Base-by-base conservation (phyloP, 176 grass and related monocot species). In the Tillandsia leiboldiana region DNA sequence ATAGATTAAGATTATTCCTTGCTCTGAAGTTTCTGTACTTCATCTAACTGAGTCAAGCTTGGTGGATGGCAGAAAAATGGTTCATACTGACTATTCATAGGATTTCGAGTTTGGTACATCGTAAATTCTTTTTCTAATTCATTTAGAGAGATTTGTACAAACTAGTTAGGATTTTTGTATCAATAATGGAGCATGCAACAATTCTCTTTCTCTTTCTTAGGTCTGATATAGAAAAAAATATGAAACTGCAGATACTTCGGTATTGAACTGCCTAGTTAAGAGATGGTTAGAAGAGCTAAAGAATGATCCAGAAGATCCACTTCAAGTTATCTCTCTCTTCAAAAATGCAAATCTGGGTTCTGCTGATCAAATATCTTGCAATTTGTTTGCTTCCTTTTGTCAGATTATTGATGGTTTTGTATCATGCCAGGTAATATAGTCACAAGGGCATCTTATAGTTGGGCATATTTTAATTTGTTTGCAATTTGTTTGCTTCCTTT, bases 231-330 rank as follows among this genome's bases (percentile, higher is more conserved):
- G 72, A 62, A 57, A 70, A n/a, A 48, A 73, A 15, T 53, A 53
- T 48, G 58, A 13, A 67, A 67, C 42, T 83, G 71, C 77, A 97
- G 94, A 92, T 68, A 66, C 69, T 47, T 80, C 75, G 63, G 66
- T 87, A 74, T 83, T 92, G 62, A 69, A 90, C 71, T 77, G 89
- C 20, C 50, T 97, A 64, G 84, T 92, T 72, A 97, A 90, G 82
- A 87, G 78, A 70, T 97, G 94, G 89, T 85, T 87, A 73, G 74
- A 92, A 86, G 89, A 97, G 80, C 66, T 97, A 29, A 90, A 93
- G 74, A 57, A 87, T 77, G 86, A 90, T 56, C 70, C 73, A 77
- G 86, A 92, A 65, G 86, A 92, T 17, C 75, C 67, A 15, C 70
- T 83, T 49, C 79, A 90, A 73, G 86, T 82, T 72, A 76, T 83